These are phyloP conservation scores for Lipomyces sp. DNA, from an alignment of 805 yeast genomes.

Conservation along the genomic window DNA sequence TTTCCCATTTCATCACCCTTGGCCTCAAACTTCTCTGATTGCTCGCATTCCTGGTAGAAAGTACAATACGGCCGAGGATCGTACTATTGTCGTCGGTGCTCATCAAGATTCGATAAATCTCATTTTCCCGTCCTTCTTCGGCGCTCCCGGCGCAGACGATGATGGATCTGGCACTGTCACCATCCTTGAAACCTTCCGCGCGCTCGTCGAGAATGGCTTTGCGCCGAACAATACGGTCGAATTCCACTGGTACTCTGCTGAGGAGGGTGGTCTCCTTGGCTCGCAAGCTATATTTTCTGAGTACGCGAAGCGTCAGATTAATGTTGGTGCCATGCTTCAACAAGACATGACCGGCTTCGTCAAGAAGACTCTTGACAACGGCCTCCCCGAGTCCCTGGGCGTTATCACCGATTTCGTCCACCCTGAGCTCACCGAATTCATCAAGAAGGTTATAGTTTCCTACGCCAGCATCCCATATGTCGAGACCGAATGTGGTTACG, in stretches of 20 bases:
- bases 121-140: constrained; percentile 65
- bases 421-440: constrained; percentile 58
- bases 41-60: constrained; percentile 62
- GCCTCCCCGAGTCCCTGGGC: constrained; percentile 72
- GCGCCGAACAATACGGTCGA: constrained; percentile 75
- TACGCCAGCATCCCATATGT: constrained; percentile 72
- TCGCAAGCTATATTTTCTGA: constrained; percentile 74
- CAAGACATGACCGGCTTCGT: constrained; percentile 94
- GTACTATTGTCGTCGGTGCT: constrained; percentile 75
- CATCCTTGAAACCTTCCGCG: constrained; percentile 72
- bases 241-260: constrained; percentile 94
- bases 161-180: constrained; percentile 89
- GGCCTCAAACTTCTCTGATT: constrained; percentile 80
- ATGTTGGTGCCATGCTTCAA: constrained; percentile 83
- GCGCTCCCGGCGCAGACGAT: constrained; percentile 96
- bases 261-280: constrained; percentile 90
- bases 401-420: constrained; percentile 74
- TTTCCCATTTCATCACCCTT: constrained; percentile 62
- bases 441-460: constrained; percentile 62
- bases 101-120: constrained; percentile 87
- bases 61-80: constrained; percentile 49
- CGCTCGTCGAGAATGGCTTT: constrained; percentile 55
- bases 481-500: constrained; percentile 85
- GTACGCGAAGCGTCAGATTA: constrained; percentile 53
- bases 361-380: constrained; percentile 54